phyloP scores from a whole-genome alignment of 116 monocot species.

The Papilionanthe hybrid region DNA sequence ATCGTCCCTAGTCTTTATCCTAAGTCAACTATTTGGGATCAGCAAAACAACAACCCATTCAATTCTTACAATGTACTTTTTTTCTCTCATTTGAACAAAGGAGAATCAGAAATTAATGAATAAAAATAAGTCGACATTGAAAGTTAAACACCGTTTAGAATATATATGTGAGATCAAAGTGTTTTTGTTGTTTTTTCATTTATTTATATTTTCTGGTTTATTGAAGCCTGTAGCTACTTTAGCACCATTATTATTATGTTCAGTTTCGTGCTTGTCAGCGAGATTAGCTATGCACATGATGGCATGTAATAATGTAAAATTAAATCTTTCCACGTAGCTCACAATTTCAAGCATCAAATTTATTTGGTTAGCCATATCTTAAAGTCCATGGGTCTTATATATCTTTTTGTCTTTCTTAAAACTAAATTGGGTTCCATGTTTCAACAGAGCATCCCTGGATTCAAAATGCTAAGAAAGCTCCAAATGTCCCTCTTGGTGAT shows the following conservation, averaged over 20 bases:
- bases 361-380: neutral
- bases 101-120: neutral
- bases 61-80: neutral
- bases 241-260: neutral
- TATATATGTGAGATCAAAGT: neutral
- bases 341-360: neutral
- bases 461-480: constrained; percentile 66
- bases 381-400: no score
- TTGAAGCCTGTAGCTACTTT: neutral
- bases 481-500: constrained; percentile 63
- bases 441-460: constrained; percentile 52
- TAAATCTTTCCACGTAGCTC: neutral
- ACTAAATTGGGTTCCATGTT: neutral
- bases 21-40: neutral
- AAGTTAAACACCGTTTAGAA: neutral
- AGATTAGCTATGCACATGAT: neutral
- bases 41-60: neutral
- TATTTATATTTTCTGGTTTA: neutral
- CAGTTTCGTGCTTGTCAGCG: neutral
- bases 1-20: neutral
- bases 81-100: neutral
- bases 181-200: neutral
- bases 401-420: no score
- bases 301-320: neutral
- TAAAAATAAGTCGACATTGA: neutral